phyloP scores from a whole-genome alignment of 2,329 filamentous ascomycete species.

The Knufia fluminis region DNA sequence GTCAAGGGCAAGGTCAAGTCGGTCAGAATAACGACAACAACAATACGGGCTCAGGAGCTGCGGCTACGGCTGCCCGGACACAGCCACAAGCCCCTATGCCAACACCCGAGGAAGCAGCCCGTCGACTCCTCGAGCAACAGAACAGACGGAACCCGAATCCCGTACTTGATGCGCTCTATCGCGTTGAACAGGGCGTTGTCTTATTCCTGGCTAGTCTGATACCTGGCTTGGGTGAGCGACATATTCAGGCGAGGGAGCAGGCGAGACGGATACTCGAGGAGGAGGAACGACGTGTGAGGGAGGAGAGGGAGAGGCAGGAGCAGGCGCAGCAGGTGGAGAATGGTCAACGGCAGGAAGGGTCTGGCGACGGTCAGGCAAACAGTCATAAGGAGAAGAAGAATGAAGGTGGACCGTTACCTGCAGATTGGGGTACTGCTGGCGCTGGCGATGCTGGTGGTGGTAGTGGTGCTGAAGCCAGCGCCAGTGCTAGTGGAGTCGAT shows the following conservation, averaged over 20 bases:
- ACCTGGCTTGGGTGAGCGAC: slow-evolving; percentile 53
- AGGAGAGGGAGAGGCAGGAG: slow-evolving; percentile 7
- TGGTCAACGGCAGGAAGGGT: neutral
- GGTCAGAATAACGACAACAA: neutral
- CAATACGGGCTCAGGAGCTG: too few species aligned
- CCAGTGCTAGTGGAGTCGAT: slow-evolving; percentile 1
- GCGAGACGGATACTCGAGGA: slow-evolving; percentile 29
- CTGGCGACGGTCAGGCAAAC: neutral
- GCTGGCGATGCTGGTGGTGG: neutral
- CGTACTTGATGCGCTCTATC: slow-evolving; percentile 15
- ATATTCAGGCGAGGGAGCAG: slow-evolving; percentile 48
- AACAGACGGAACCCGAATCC: slow-evolving; percentile 14
- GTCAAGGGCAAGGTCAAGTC: neutral
- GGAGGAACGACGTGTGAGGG: slow-evolving; percentile 16
- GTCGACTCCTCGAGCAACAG: slow-evolving; percentile 19
- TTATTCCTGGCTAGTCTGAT: slow-evolving; percentile 55
- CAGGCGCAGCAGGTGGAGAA: neutral
- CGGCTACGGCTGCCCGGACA: neutral
- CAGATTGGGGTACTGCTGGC: neutral
- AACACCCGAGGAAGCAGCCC: slow-evolving; percentile 21
- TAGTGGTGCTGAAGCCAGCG: neutral
- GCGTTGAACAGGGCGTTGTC: slow-evolving; percentile 47
- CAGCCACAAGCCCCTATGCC: neutral
- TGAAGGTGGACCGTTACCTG: neutral
- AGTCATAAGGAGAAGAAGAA: neutral